Evolutionary conservation across 371 early-diverging fungal species (phyloP).

Genomic region (Zancudomyces culisetae): DNA sequence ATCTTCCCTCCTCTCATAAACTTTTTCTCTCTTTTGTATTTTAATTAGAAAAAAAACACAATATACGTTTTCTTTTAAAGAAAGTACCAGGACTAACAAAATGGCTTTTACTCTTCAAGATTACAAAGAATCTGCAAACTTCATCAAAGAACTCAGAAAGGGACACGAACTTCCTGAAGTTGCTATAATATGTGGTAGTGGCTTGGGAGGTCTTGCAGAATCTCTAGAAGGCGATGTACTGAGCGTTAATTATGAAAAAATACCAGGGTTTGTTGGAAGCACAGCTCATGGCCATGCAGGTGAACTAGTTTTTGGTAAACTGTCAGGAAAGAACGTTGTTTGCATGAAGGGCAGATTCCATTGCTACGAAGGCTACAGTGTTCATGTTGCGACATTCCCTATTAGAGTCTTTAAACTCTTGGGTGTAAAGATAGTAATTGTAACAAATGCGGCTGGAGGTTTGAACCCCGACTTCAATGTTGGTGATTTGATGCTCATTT

Average conservation of each 20-base stretch:
- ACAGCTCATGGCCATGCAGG: conserved; percentile 74
- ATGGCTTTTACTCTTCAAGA: neutral
- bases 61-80: no score
- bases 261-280: conserved; percentile 67
- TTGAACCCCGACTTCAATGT: conserved; percentile 53
- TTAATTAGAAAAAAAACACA: no score
- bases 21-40: no score
- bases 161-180: conserved; percentile 24
- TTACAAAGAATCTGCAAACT: conserved; percentile 16
- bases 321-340: conserved; percentile 54
- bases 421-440: conserved; percentile 50
- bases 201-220: conserved; percentile 64
- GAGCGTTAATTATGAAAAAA: conserved; percentile 52
- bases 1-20: no score
- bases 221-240: conserved; percentile 35
- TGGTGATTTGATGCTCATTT: conserved; percentile 71
- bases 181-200: conserved; percentile 76
- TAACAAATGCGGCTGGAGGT: conserved; percentile 78
- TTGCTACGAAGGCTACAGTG: conserved; percentile 66
- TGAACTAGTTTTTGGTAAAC: conserved; percentile 72
- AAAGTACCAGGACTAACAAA: no score
- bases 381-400: conserved; percentile 64
- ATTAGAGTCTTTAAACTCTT: conserved; percentile 69
- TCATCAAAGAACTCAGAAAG: conserved; percentile 7
- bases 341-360: conserved; percentile 76